These are phyloP conservation scores for Thelephora terrestris DNA, from an alignment of 1,284 basidiomycete species.

Conservation along the genomic window DNA sequence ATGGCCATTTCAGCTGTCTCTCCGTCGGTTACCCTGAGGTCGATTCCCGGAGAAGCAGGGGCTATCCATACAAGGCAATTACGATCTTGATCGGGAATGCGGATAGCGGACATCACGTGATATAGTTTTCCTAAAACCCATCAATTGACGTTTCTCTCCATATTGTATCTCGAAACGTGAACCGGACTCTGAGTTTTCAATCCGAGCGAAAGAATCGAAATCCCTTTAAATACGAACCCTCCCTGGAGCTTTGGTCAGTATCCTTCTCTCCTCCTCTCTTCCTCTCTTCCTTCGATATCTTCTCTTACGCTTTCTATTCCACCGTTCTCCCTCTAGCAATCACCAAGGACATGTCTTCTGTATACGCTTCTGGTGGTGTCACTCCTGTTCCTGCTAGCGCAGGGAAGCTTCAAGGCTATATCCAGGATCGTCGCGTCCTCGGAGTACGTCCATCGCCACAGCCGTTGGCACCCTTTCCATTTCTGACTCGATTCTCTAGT, in stretches of 20 bases:
- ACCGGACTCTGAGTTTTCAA: background rate
- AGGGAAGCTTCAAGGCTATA: constrained; percentile 53
- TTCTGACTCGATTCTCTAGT: constrained; percentile 34
- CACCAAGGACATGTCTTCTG: constrained; percentile 12
- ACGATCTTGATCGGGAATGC: no score
- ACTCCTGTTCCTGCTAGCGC: constrained; percentile 58
- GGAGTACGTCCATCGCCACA: constrained; percentile 39
- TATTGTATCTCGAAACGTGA: background rate
- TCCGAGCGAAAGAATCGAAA: background rate
- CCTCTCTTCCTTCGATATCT: background rate
- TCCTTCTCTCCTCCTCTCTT: background rate
- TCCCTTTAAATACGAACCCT: background rate
- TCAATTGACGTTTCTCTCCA: no score
- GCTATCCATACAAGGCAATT: no score
- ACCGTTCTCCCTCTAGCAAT: constrained; percentile 12
- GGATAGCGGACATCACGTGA: no score
- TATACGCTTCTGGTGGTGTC: constrained; percentile 17
- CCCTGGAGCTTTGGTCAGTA: background rate
- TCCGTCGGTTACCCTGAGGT: no score
- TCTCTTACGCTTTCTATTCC: background rate
- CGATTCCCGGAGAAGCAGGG: no score
- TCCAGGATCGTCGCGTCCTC: constrained; percentile 68
- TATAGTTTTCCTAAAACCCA: no score
- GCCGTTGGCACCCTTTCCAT: constrained; percentile 3
- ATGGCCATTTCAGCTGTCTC: no score